These are phyloP conservation scores for Eucalyptus caleyi DNA, from an alignment of 345 rosid genomes.

Conservation along the genomic window DNA sequence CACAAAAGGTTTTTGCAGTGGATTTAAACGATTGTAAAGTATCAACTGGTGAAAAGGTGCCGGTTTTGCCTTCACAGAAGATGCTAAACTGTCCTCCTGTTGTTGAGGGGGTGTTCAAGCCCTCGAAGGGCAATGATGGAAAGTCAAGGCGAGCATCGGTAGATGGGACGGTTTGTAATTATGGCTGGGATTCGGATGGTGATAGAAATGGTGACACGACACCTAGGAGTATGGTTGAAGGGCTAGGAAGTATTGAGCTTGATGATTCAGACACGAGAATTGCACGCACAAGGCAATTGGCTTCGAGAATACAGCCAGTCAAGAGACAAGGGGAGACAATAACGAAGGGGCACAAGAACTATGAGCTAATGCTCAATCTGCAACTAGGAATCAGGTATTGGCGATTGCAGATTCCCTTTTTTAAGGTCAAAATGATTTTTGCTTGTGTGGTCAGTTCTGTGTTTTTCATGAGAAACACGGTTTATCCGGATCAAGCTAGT, in stretches of 20 bases:
- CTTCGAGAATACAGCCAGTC: slow-evolving; percentile 9
- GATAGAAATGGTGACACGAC: not conserved
- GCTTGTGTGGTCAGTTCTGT: not conserved
- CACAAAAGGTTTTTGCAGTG: slow-evolving; percentile 6
- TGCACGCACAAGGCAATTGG: not conserved
- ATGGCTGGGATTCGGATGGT: slow-evolving; percentile 37
- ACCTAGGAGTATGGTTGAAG: slow-evolving; percentile 24
- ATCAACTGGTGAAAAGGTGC: slow-evolving; percentile 9
- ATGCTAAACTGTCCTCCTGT: slow-evolving; percentile 1
- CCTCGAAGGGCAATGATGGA: not conserved
- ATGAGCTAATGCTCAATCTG: slow-evolving; percentile 59
- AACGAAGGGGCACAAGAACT: slow-evolving; percentile 50
- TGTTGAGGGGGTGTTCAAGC: not conserved
- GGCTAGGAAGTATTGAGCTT: slow-evolving; percentile 14
- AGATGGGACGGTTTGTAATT: slow-evolving; percentile 3
- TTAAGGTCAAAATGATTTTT: not conserved
- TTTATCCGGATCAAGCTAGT: not conserved
- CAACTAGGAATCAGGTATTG: slow-evolving; percentile 61
- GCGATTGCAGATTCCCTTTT: not conserved
- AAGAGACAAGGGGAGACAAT: slow-evolving; percentile 60
- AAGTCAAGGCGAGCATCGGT: not conserved
- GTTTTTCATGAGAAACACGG: not conserved
- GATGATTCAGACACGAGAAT: slow-evolving; percentile 22
- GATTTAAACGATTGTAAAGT: slow-evolving; percentile 15
- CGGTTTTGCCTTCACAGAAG: slow-evolving; percentile 25